Base-by-base conservation (phyloP, 371 early-diverging fungal species). In the Conidiobolus incongruus region DNA sequence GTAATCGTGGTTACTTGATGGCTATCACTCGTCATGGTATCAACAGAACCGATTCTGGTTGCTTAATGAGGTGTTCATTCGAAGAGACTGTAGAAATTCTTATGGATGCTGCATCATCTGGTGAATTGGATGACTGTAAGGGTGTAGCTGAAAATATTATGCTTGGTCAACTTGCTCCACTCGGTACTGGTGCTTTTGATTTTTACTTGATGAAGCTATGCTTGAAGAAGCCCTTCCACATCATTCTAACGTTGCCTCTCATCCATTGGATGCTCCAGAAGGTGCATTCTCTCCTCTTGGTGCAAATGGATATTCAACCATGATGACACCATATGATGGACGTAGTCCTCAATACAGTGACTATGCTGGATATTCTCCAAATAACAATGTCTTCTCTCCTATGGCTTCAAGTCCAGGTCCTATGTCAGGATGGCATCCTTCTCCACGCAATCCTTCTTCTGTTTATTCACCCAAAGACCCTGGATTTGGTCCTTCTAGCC, bases 31-130 rank as follows among this genome's bases (percentile, higher is more conserved):
- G 99, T 45, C 99, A 99, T 56, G 99, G 99, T 54, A 96, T 97
- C 57, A 99, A 98, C 59, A 77, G 96, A 45, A 81, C 92, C 16
- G 92, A 92, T 50, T 81, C 91, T 2, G 90, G 97, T 44, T 96
- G 93, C 11, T 65, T 99, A 41, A 94, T 93, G 75, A 72, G 98
- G 35, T 88, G 89, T 56, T 92, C 99, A 4, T 99, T 99, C 51
- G 99, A 99, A 62, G 98, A 99, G 63, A 99, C 99, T 0, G 99
- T 97, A 0, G 99, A 99, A 62, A 85, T 99, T 63, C 67, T 99
- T 47, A 68, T 98, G 65, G 97, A 99, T 39, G 97, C 98, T 6
- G 98, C 97, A 2, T 78, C 83, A 24, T 71, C 68, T 30, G 96
- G 95, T 47, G 94, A 98, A 53, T 38, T 80, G 38, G 96, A 95